Base-by-base conservation (phyloP, 2,329 filamentous ascomycete genomes). In the Penicillium rolfsii region DNA sequence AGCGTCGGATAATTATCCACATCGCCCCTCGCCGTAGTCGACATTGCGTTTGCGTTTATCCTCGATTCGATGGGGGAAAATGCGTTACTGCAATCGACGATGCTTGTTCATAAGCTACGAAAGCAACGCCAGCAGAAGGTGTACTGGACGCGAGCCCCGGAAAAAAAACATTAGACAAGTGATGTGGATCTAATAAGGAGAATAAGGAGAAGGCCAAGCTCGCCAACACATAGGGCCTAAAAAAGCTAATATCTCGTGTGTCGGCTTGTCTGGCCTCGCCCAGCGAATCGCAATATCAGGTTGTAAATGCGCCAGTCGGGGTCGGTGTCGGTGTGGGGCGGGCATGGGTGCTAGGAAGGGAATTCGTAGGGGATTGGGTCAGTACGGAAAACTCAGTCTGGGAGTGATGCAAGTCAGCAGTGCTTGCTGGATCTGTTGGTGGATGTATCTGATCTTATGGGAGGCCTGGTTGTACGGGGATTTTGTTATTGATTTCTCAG, bases 1-100 rank as follows among this genome's bases (percentile, higher is more conserved):
- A 62, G 41, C 1, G 5, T 60, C 11, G 60, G 59, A 26, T 61
- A 63, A 35, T 61, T 41, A 5, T 63, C 61, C 4, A 52, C 45
- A 3, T 24, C 56, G n/a, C 28, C 28, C 8, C 33, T 33, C 0
- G 30, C 30, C 19, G 24, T 36, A 4, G 35, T 49, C 5, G 41
- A 11, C 54, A 56, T 56, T 49, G 33, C 5, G 35, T 33, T n/a
- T 33, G 30, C 30, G 30, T 33, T 33, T 33, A 11, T 5, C 8
- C 8, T 11, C 19, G 9, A 24, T 5, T 43, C 8, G 9, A 8
- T 41, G n/a, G 4, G 4, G n/a, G 7, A 41, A 41, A 19, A 43
- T 3, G 35, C 35, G 35, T 12, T 36, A 36, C 35, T 14, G 19
- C 5, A 24, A 43, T 43, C 12, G 19, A 19, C 4, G 19, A 24